These are phyloP conservation scores for Jamesozyma jinghongensis DNA, from an alignment of 805 yeast genomes.

Conservation along the genomic window DNA sequence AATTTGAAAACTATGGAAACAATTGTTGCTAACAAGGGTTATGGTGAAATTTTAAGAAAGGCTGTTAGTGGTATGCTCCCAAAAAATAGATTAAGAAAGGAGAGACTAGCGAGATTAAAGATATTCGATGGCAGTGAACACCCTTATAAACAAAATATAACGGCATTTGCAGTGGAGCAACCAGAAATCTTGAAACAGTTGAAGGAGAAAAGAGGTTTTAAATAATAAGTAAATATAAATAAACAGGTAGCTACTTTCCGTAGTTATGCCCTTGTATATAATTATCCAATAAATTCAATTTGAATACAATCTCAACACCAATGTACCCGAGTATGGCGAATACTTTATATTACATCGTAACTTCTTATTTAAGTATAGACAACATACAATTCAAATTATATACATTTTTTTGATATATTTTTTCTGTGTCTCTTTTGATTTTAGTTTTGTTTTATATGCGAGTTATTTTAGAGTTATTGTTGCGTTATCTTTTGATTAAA, in stretches of 20 bases:
- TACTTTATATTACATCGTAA: not conserved
- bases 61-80: conserved; percentile 98
- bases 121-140: conserved; percentile 81
- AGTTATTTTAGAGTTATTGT: not conserved
- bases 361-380: not conserved
- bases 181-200: conserved; percentile 32
- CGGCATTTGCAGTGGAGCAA: conserved; percentile 78
- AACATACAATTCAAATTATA: not conserved
- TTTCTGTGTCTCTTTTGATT: no score
- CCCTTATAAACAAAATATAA: conserved; percentile 74
- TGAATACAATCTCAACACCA: not conserved
- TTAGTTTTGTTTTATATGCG: no score
- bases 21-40: conserved; percentile 69
- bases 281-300: not conserved
- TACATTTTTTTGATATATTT: not conserved
- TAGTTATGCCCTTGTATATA: not conserved
- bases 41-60: conserved; percentile 69
- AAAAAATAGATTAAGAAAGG: conserved; percentile 71
- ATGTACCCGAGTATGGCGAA: no score
- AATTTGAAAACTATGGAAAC: conserved; percentile 75
- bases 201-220: not conserved
- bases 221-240: not conserved
- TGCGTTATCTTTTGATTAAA: not conserved
- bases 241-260: not conserved
- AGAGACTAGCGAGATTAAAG: conserved; percentile 75